A percentile compares a stretch with the other conserved stretches of the same genome.
Evolutionary conservation across 345 rosid genomes (phyloP).

Genomic region (Litchi chinensis): DNA sequence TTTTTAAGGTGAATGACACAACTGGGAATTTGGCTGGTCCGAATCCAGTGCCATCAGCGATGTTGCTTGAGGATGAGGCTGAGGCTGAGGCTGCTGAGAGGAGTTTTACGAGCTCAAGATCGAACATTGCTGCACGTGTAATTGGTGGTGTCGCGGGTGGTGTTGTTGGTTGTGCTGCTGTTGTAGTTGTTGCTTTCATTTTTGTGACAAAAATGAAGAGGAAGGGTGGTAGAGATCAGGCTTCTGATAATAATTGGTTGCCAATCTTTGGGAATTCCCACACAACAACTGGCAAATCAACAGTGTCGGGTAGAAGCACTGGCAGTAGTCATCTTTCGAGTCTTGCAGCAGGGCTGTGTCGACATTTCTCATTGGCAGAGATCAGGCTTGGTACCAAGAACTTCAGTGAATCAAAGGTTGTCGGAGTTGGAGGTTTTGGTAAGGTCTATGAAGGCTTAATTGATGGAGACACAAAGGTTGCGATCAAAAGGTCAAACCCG

Average conservation of each 20-base stretch:
- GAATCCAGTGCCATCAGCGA: constrained; percentile 46
- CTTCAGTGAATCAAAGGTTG: constrained; percentile 50
- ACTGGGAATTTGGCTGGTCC: constrained; percentile 49
- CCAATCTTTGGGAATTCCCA: constrained; percentile 42
- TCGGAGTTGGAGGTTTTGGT: constrained; percentile 73
- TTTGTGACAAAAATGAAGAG: constrained; percentile 25
- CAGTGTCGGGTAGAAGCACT: constrained; percentile 37
- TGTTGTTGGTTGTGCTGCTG: constrained; percentile 30
- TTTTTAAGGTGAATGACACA: constrained; percentile 53
- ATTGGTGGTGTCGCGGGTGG: constrained; percentile 48
- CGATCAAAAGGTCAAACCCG: constrained; percentile 68
- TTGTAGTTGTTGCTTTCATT: constrained; percentile 34
- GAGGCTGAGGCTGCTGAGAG: constrained; percentile 28
- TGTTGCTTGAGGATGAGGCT: constrained; percentile 29
- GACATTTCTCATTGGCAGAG: constrained; percentile 54
- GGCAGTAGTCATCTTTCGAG: constrained; percentile 36
- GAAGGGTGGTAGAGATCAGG: background rate
- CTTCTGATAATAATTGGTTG: constrained; percentile 32
- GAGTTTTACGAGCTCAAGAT: constrained; percentile 18
- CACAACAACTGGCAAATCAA: constrained; percentile 35
- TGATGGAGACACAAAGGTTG: constrained; percentile 51
- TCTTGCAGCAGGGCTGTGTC: constrained; percentile 60
- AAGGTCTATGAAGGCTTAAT: constrained; percentile 59
- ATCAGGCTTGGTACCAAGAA: constrained; percentile 48
- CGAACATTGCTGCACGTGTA: constrained; percentile 7